Percentiles rank a stretch among this genome's conserved stretches.
phyloP scores from a whole-genome alignment of 2,329 filamentous ascomycete species.

The Ilyonectria destructans region DNA sequence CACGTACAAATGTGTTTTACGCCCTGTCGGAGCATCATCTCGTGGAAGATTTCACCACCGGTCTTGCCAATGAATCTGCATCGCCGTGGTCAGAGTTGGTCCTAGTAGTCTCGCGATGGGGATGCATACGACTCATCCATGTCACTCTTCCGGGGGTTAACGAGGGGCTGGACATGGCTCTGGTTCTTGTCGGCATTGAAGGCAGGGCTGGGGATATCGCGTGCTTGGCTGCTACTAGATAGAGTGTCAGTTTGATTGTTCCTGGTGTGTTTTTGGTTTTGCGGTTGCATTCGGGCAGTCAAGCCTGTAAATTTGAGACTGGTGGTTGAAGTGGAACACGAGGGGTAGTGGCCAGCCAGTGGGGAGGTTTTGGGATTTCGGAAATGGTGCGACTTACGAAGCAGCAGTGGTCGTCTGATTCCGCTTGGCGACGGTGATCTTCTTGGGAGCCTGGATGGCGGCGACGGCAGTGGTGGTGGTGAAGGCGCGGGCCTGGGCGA shows the following conservation, averaged over 20 bases:
- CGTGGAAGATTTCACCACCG: constrained; percentile 97
- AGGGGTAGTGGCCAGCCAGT: constrained; percentile 35
- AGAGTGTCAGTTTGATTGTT: constrained; percentile 31
- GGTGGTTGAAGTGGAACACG: constrained; percentile 14
- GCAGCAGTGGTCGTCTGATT: constrained; percentile 64
- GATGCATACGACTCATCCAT: constrained; percentile 85
- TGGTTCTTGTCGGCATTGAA: constrained; percentile 68
- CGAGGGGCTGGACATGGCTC: constrained; percentile 80
- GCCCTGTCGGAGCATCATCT: constrained; percentile 96
- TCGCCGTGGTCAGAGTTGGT: constrained; percentile 21
- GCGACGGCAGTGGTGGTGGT: constrained; percentile 58
- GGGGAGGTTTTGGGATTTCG: neutral
- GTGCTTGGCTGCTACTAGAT: constrained; percentile 56
- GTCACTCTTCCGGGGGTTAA: constrained; percentile 72
- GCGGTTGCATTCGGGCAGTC: constrained; percentile 17
- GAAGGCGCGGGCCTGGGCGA: constrained; percentile 60
- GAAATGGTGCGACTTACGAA: constrained; percentile 64
- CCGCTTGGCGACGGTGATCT: constrained; percentile 60
- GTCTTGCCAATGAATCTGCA: constrained; percentile 91
- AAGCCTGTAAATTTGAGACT: constrained; percentile 13
- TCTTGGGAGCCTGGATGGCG: constrained; percentile 58
- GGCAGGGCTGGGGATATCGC: constrained; percentile 75
- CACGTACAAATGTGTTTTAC: constrained; percentile 95
- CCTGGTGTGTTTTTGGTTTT: constrained; percentile 28
- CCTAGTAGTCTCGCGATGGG: constrained; percentile 18